Conservation (phyloP, 1,284 basidiomycete species). For the Mrakiaceae sp. region DNA sequence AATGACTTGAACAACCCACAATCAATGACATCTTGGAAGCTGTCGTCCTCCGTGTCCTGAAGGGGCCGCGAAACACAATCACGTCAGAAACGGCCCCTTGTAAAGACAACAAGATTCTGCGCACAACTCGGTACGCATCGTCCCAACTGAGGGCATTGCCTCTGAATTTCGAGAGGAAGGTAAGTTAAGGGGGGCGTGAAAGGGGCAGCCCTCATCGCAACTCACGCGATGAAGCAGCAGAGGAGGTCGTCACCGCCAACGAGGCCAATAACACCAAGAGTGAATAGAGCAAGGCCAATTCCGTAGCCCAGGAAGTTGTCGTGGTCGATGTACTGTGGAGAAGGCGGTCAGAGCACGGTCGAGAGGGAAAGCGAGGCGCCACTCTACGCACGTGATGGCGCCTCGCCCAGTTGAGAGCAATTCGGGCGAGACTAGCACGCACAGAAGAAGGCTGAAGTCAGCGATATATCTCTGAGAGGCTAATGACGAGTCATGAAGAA, state of each 20-base stretch:
- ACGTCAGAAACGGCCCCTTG: constrained; percentile 25
- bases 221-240: constrained; percentile 17
- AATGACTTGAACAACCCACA: constrained; percentile 8
- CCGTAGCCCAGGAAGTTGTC: constrained; percentile 34
- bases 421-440: constrained; percentile 40
- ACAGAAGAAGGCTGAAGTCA: not conserved
- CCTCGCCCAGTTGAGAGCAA: constrained; percentile 3
- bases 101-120: not conserved
- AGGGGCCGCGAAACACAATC: constrained; percentile 21
- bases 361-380: not conserved
- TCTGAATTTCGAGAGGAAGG: constrained; percentile 23
- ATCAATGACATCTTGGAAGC: constrained; percentile 46
- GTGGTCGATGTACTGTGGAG: constrained; percentile 28
- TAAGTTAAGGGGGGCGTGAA: not conserved
- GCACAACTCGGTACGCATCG: constrained; percentile 22
- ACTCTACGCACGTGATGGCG: not conserved
- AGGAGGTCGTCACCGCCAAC: constrained; percentile 87
- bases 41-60: constrained; percentile 39
- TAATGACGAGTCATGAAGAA: not conserved
- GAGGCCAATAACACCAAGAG: constrained; percentile 70
- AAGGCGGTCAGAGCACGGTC: no score
- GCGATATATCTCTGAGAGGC: not conserved
- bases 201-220: no score
- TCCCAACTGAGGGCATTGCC: constrained; percentile 35
- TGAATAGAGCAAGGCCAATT: constrained; percentile 43